A percentile compares a stretch with the other conserved stretches of the same genome.
These are phyloP conservation scores for Gaertneriomyces sp. DNA, from an alignment of 192 early-diverging fungal species.

Conservation along the genomic window DNA sequence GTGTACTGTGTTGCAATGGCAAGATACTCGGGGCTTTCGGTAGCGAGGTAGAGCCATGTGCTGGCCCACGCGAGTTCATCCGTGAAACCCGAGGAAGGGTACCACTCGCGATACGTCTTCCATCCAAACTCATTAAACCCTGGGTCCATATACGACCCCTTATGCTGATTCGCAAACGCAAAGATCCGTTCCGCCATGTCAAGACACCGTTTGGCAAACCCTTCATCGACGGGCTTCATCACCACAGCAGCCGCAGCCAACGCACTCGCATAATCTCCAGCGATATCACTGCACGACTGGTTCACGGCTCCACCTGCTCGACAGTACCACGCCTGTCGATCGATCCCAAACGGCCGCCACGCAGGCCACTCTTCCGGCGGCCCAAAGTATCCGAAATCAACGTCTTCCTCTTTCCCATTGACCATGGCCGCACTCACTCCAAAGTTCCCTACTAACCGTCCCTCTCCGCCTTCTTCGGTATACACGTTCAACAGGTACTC, in stretches of 20 bases:
- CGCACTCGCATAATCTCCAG: conserved; percentile 28
- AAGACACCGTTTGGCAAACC: conserved; percentile 24
- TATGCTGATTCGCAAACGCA: conserved; percentile 27
- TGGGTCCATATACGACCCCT: conserved; percentile 10
- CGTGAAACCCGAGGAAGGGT: conserved; percentile 9
- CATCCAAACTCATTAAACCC: conserved; percentile 11
- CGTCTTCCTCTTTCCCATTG: conserved; percentile 1
- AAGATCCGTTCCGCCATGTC: conserved; percentile 19
- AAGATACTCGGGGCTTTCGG: not conserved
- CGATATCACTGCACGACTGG: conserved; percentile 31
- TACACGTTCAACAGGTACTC: conserved; percentile 32
- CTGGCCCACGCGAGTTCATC: conserved; percentile 30
- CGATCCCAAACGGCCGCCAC: conserved; percentile 9
- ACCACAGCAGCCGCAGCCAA: conserved; percentile 18
- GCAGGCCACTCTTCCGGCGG: conserved; percentile 31
- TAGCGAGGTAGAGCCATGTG: conserved; percentile 26
- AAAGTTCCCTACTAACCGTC: conserved; percentile 27
- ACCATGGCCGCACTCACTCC: conserved; percentile 12
- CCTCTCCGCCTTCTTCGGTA: conserved; percentile 11
- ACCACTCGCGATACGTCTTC: conserved; percentile 28
- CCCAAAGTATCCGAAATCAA: conserved; percentile 37
- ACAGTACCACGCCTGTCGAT: conserved; percentile 22
- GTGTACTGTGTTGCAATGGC: not conserved
- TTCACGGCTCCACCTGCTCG: conserved; percentile 16
- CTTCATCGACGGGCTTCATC: conserved; percentile 15